Evolutionary conservation across 1,284 basidiomycete genomes (phyloP).

Genomic region (Moesziomyces antarcticus): DNA sequence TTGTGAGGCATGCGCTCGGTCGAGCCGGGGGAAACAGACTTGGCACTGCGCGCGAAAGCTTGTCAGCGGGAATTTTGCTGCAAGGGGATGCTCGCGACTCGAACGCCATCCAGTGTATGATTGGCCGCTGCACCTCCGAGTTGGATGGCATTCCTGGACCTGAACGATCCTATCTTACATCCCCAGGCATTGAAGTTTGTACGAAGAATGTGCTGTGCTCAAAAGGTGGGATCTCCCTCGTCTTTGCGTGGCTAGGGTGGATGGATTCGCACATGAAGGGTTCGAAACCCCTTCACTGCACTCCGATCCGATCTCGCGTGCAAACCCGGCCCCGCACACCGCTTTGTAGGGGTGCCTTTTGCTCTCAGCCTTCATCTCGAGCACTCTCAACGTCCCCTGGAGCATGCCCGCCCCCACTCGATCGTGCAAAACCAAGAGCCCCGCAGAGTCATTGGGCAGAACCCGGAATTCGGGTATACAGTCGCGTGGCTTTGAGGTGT

Average conservation of each 20-base stretch:
- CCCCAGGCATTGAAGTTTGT: too few relatives aligned
- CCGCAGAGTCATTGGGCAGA: neutral
- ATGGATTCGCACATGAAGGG: neutral
- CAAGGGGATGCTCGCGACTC: neutral
- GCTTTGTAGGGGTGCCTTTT: too few relatives aligned
- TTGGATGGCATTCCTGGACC: neutral
- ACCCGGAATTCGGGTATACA: constrained; percentile 34
- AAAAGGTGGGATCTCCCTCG: too few relatives aligned
- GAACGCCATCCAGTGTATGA: neutral
- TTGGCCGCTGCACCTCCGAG: neutral
- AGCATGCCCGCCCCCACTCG: too few relatives aligned
- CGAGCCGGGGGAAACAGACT: neutral
- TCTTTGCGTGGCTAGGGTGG: too few relatives aligned
- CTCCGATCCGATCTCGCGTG: neutral
- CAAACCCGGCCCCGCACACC: neutral
- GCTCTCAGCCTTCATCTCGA: neutral
- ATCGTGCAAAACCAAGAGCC: too few relatives aligned
- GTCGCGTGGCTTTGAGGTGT: constrained; percentile 3
- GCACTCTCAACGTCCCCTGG: neutral
- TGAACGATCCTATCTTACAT: neutral
- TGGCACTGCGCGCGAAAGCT: neutral
- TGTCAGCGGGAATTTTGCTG: neutral
- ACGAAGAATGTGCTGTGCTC: too few relatives aligned
- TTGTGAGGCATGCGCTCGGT: neutral
- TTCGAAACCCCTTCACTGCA: neutral